Evolutionary conservation across 257 asterid species (phyloP).

Genomic region (Nicotiana tabacum): DNA sequence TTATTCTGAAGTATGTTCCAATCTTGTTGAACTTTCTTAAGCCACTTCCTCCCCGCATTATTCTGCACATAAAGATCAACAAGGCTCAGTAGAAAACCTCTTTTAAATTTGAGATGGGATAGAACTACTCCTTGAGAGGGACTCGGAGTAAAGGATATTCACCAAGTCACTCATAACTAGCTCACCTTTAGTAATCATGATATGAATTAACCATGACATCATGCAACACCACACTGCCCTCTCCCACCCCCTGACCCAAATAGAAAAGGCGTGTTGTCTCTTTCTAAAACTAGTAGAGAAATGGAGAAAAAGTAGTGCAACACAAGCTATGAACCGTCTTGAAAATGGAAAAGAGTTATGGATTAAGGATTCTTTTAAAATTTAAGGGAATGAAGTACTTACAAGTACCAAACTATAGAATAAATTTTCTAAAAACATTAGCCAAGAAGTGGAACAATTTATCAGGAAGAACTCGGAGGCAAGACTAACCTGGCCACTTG

Average conservation of each 20-base stretch:
- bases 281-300: not conserved
- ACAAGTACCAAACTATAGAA: not conserved
- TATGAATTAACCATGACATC: conserved; percentile 1
- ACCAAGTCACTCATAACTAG: not conserved
- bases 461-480: not conserved
- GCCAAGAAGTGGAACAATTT: conserved; percentile 5
- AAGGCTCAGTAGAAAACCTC: conserved; percentile 4
- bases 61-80: conserved; percentile 40
- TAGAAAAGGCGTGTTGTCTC: not conserved
- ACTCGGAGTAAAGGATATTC: not conserved
- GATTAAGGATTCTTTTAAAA: not conserved
- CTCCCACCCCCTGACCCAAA: not conserved
- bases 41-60: conserved; percentile 89
- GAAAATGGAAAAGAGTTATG: not conserved
- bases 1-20: conserved; percentile 96
- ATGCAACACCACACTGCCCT: not conserved
- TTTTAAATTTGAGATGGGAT: not conserved
- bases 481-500: conserved; percentile 64
- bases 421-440: not conserved
- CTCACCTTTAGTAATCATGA: not conserved
- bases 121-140: not conserved
- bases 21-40: conserved; percentile 89
- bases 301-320: conserved; percentile 1
- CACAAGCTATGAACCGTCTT: not conserved
- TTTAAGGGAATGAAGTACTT: not conserved